Conservation (phyloP, 148 eudicot genomes). For the Rhododendron griersonianum region DNA sequence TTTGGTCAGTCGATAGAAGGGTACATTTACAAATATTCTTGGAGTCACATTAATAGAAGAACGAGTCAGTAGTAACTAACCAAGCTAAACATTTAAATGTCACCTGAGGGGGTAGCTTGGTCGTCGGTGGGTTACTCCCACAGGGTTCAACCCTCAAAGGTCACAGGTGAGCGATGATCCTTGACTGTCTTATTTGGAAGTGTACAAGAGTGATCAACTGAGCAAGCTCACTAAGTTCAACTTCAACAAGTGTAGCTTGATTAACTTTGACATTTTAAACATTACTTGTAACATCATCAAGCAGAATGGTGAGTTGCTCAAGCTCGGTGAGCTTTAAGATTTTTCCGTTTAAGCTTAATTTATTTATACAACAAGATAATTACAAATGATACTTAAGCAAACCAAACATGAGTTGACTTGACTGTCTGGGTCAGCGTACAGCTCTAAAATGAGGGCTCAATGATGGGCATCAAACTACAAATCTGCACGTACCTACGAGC, state of each 20-base stretch:
- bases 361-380: neutral
- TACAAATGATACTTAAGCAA: neutral
- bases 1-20: neutral
- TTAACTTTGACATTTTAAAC: neutral
- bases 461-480: neutral
- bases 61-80: neutral
- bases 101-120: neutral
- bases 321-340: neutral
- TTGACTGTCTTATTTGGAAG: neutral
- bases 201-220: neutral
- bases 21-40: neutral
- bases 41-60: neutral
- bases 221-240: neutral
- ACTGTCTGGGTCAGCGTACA: neutral
- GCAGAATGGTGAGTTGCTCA: neutral
- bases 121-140: neutral
- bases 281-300: neutral
- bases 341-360: neutral
- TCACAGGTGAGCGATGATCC: neutral
- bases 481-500: neutral
- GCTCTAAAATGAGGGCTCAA: neutral
- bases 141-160: neutral
- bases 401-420: neutral
- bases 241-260: neutral
- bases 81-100: neutral